Evolutionary conservation across 441 rosid species (phyloP), one percentile per base, ranked within the genome.

Genomic region (Sinapis alba): DNA sequence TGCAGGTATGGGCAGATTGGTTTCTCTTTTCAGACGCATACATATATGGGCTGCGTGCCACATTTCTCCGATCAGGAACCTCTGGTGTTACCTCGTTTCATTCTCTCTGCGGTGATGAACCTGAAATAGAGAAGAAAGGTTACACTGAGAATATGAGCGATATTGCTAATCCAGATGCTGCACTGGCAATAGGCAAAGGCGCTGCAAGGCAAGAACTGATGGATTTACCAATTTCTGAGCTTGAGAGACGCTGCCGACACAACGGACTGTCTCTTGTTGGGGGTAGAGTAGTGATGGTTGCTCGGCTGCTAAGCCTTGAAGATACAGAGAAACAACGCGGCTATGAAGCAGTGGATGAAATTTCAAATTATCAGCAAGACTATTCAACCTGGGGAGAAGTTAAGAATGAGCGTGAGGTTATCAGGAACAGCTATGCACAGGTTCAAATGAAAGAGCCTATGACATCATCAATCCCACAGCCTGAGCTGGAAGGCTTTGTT

Each of bases 1-100:
- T 96, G 86, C 98, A 96, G 80, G 99, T 96, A 30, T 96, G 99
- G 99, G 86, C 98, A 28, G 99, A 96, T 77, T 94, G 98, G 99
- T 96, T 94, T 87, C 94, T 96, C 60, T 96, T 96, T 80, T 94
- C 98, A 62, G 99, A 96, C 80, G 99, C 98, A 69, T 96, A 96
- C 82, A 94, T 96, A 67, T 85, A 89, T 78, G 98, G 99, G 71
- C 84, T 94, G 51, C 89, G 98, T 56, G 95, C 99, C 30, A 92
- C 98, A 32, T 96, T 96, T 86, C 93, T 96, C 54, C 90, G 98
- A 62, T 84, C 94, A 51, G 87, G 97, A 76, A 86, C 81, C 74
- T 96, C 97, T 68, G 99, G 98, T 56, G 98, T 96, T 73, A 78
- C 84, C 45, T 86, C 82, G 41, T 96, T 89, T 72, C 98, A 96